Percentiles rank a stretch among this genome's conserved stretches.
These are phyloP conservation scores for Solanum virginianum DNA, from an alignment of 257 asterid species.

Conservation along the genomic window DNA sequence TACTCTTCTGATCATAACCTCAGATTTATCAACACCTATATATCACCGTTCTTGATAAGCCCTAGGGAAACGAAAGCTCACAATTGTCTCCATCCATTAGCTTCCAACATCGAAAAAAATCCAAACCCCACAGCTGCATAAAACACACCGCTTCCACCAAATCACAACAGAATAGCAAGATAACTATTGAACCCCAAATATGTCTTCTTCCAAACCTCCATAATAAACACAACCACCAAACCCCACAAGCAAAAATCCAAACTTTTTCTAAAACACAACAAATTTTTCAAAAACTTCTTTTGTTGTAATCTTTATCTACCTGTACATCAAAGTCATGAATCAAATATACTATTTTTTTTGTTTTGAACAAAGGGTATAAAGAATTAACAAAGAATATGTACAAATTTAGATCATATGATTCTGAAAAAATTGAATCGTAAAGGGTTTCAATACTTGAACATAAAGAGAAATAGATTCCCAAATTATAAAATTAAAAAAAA, in stretches of 20 bases:
- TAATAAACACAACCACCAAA: conserved; percentile 15
- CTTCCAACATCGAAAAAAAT: conserved; percentile 35
- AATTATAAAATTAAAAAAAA: not conserved
- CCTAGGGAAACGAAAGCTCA: not conserved
- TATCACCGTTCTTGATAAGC: conserved; percentile 1
- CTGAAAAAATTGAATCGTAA: not conserved
- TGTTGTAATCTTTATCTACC: conserved; percentile 17
- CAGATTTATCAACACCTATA: not conserved
- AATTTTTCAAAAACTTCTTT: conserved; percentile 26
- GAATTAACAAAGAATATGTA: conserved; percentile 22
- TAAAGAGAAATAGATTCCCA: conserved; percentile 14
- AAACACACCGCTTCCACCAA: conserved; percentile 9
- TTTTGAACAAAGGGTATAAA: not conserved
- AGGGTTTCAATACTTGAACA: not conserved
- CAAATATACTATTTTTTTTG: not conserved
- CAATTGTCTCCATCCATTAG: conserved; percentile 33
- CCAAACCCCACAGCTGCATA: conserved; percentile 17
- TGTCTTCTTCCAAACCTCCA: conserved; percentile 9
- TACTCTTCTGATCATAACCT: conserved; percentile 30
- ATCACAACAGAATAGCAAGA: conserved; percentile 19
- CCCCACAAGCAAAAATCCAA: conserved; percentile 6
- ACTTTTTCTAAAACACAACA: conserved; percentile 24
- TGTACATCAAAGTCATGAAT: not conserved
- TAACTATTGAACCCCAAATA: not conserved
- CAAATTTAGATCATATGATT: conserved; percentile 6